These are phyloP conservation scores for Hortiboletus flavorubellus DNA, from an alignment of 768 basidiomycete species.

Conservation along the genomic window DNA sequence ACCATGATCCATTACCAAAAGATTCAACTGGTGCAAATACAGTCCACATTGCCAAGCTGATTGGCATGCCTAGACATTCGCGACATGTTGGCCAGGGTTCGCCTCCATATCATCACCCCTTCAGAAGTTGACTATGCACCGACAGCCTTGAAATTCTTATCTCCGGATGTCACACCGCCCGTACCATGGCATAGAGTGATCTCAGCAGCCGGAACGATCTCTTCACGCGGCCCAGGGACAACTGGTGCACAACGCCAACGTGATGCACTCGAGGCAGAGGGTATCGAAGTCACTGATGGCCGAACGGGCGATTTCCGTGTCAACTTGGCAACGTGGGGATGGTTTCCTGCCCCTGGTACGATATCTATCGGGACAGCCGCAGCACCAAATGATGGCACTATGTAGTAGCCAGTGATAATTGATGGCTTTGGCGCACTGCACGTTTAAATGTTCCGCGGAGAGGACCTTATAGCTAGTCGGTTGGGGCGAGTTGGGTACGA, in stretches of 20 bases:
- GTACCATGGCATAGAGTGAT: constrained; percentile 85
- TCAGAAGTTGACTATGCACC: neutral
- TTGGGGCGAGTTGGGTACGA: neutral
- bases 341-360: constrained; percentile 52
- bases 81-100: constrained; percentile 82
- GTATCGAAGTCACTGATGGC: constrained; percentile 65
- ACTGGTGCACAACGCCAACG: constrained; percentile 72
- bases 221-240: constrained; percentile 82
- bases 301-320: constrained; percentile 58
- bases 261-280: constrained; percentile 75
- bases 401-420: neutral
- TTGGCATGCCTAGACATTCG: constrained; percentile 76
- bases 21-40: neutral
- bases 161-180: constrained; percentile 54
- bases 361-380: constrained; percentile 14
- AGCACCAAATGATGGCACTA: neutral
- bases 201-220: constrained; percentile 65
- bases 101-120: neutral
- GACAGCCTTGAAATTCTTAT: constrained; percentile 75
- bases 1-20: neutral
- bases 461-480: neutral
- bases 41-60: constrained; percentile 79
- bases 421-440: neutral
- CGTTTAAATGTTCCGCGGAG: neutral
- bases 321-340: constrained; percentile 55